Base-by-base conservation (phyloP, 768 basidiomycete species). In the Pilatotrama ljubarskyi region DNA sequence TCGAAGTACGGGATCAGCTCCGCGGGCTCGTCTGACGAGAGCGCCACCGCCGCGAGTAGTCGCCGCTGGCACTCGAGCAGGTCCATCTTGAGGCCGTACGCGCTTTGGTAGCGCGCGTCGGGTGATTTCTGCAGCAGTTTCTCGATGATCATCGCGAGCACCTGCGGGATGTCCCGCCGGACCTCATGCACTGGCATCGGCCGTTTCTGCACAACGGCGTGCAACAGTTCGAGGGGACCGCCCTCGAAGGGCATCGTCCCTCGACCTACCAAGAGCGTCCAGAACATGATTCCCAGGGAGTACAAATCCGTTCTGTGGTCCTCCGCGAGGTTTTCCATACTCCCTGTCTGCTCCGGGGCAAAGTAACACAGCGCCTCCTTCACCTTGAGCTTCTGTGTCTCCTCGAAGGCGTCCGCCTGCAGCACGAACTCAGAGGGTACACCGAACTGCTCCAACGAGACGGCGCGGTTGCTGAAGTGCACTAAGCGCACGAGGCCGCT, bases 111-210 rank as follows among this genome's bases (percentile, higher is more conserved):
- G 47, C 89, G 80, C 40, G 72, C 67, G 69, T 89, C 88, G 0
- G 88, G 87, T 56, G 77, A 81, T 71, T 91, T 91, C 5, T 79
- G 72, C n/a, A 89, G 76, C 26, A 90, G 79, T 85, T 86, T 88
- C 64, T 88, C 86, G 57, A 91, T 82, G 48, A 91, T 87, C 57
- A 78, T 75, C 4, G 86, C 86, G 20, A 91, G 72, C 13, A 91
- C 87, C 62, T 85, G 83, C 1, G 89, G 88, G 3, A 89, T 79
- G 69, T 91, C 89, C 47, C 86, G 77, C 42, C 89, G 78, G 18
- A 89, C 84, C 67, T 90, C 88, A 62, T 89, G 87, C 13, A 90
- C 87, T 9, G 85, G 85, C 83, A 87, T 87, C 0, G 88, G 86
- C 14, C 85, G 73, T 64, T 86, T 87, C 68, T 88, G 87, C 22